A percentile compares a stretch with the other conserved stretches of the same genome.
These are phyloP conservation scores for Penicillium hesseltinei DNA, from an alignment of 2,329 filamentous ascomycete genomes.

Conservation along the genomic window DNA sequence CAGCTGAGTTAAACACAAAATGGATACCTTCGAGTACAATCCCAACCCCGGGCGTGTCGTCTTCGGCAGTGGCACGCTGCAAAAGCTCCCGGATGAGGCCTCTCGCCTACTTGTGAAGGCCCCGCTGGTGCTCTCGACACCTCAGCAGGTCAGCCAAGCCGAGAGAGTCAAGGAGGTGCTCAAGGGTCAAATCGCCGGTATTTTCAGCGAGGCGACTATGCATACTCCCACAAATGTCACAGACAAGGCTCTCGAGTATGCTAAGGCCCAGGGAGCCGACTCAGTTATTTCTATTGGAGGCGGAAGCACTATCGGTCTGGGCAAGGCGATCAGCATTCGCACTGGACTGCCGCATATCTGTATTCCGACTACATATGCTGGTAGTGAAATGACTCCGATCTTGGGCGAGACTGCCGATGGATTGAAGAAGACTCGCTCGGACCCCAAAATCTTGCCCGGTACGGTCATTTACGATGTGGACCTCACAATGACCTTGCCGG, in stretches of 20 bases:
- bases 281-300: slow-evolving; percentile 61
- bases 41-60: slow-evolving; percentile 54
- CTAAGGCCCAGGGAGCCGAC: slow-evolving; percentile 50
- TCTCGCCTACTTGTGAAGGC: slow-evolving; percentile 48
- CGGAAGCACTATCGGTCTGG: slow-evolving; percentile 62
- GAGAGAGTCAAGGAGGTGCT: slow-evolving; percentile 48
- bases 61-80: slow-evolving; percentile 56
- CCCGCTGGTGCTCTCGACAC: slow-evolving; percentile 58
- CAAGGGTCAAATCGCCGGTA: slow-evolving; percentile 48
- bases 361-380: slow-evolving; percentile 62
- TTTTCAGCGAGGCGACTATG: slow-evolving; percentile 60
- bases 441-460: slow-evolving; percentile 59
- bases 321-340: slow-evolving; percentile 56
- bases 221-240: slow-evolving; percentile 61
- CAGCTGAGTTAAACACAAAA: slow-evolving; percentile 21
- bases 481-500: slow-evolving; percentile 59
- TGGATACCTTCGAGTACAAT: slow-evolving; percentile 59
- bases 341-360: slow-evolving; percentile 58
- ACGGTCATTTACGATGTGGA: slow-evolving; percentile 66
- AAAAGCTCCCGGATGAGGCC: slow-evolving; percentile 47
- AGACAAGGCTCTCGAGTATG: slow-evolving; percentile 54
- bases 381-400: slow-evolving; percentile 65
- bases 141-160: slow-evolving; percentile 50
- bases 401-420: slow-evolving; percentile 61
- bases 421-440: slow-evolving; percentile 56